Conservation (phyloP, 2,329 filamentous ascomycete species). For the Raffaelea arxii region DNA sequence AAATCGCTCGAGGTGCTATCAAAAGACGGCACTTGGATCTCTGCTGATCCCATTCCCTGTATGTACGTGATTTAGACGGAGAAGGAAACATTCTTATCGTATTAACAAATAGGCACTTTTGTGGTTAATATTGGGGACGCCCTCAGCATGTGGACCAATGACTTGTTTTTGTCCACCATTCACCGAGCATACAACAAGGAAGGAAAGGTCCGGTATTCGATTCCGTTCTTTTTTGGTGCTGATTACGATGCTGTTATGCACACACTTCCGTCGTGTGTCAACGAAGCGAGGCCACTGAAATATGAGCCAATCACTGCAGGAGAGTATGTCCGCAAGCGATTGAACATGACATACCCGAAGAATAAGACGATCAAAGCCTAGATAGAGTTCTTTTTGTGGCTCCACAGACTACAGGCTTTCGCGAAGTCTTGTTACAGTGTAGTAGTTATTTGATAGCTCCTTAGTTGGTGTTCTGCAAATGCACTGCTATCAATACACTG, state of each 20-base stretch:
- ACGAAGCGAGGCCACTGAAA: conserved; percentile 28
- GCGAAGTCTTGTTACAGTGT: no score
- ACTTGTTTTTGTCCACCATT: conserved; percentile 40
- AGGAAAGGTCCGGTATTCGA: conserved; percentile 39
- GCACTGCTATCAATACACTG: no score
- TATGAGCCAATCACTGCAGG: conserved; percentile 27
- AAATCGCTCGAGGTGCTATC: neutral
- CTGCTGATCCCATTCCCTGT: neutral
- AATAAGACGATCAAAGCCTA: no score
- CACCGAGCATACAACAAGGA: conserved; percentile 36
- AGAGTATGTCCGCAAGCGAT: neutral
- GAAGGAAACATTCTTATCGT: no score
- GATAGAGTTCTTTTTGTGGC: no score
- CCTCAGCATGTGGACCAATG: conserved; percentile 76
- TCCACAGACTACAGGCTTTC: no score
- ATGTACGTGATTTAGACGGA: no score
- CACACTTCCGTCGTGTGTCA: conserved; percentile 34
- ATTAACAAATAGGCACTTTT: conserved; percentile 5
- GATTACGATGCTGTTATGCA: conserved; percentile 37
- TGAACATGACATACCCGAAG: neutral
- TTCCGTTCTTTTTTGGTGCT: conserved; percentile 46
- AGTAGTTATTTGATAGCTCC: no score
- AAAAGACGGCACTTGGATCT: neutral
- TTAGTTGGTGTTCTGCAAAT: no score
- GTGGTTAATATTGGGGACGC: conserved; percentile 85